Conservation (phyloP, 305 asterid species). For the Stenogyne calaminthoides region DNA sequence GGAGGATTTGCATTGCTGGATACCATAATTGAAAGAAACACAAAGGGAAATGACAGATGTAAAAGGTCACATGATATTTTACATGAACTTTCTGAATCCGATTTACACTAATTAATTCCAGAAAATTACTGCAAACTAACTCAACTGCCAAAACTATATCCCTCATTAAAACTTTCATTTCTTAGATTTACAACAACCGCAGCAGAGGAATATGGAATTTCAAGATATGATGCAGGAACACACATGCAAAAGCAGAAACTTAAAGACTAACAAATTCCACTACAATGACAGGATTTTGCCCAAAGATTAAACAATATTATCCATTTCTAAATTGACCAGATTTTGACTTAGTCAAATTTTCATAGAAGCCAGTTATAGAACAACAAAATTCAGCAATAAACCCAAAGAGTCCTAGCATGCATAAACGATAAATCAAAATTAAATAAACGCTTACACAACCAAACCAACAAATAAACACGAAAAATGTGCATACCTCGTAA, state of each 20-base stretch:
- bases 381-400: neutral
- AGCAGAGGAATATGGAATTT: neutral
- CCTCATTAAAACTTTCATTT: neutral
- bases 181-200: neutral
- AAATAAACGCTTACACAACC: too few species aligned
- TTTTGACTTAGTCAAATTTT: neutral
- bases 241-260: neutral
- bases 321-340: neutral
- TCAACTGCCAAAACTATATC: too few species aligned
- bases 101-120: too few species aligned
- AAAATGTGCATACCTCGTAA: slow-evolving; percentile 58
- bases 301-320: neutral
- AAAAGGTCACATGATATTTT: neutral
- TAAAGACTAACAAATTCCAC: neutral
- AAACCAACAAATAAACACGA: neutral
- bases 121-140: too few species aligned
- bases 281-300: neutral
- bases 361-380: too few species aligned
- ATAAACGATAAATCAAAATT: slow-evolving; percentile 1
- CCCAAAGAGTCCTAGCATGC: slow-evolving; percentile 19
- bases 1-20: neutral
- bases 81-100: neutral
- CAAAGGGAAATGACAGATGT: neutral
- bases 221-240: neutral
- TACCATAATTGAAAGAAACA: neutral